Evolutionary conservation across 148 eudicot genomes (phyloP).

Genomic region (Amaranthus hypochondriacus): DNA sequence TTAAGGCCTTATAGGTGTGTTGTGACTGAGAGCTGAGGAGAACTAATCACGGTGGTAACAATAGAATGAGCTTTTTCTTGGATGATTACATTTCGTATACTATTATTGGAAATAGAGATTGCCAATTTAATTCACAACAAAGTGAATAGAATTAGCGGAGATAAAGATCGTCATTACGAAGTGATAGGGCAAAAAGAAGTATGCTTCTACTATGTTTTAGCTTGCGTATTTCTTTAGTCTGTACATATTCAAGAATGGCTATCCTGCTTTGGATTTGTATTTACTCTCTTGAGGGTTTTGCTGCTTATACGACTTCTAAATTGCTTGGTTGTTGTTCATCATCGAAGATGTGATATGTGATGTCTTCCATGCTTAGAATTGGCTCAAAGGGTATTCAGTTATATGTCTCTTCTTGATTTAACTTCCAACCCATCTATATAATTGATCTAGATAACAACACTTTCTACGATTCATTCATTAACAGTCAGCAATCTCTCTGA

Average conservation of each 20-base stretch:
- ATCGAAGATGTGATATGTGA: background rate
- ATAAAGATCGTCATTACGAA: background rate
- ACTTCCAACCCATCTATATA: background rate
- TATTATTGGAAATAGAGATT: background rate
- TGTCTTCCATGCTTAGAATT: background rate
- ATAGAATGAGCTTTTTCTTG: background rate
- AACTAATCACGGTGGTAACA: background rate
- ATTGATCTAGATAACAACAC: no score
- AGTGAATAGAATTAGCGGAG: no score
- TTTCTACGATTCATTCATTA: background rate
- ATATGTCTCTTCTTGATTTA: background rate
- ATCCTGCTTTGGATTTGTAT: background rate
- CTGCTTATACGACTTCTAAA: no score
- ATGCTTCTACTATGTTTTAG: background rate
- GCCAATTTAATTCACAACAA: background rate
- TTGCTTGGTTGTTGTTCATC: no score
- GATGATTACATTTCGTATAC: background rate
- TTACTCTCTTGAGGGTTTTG: no score
- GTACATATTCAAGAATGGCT: background rate
- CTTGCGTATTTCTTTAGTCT: background rate
- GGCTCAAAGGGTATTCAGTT: background rate
- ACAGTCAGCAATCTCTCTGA: background rate
- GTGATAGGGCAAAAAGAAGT: background rate
- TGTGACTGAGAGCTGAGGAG: background rate
- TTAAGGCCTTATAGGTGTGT: background rate